A percentile compares a stretch with the other conserved stretches of the same genome.
Conservation (phyloP, 2,329 filamentous ascomycete species). For the Fusarium hostae region DNA sequence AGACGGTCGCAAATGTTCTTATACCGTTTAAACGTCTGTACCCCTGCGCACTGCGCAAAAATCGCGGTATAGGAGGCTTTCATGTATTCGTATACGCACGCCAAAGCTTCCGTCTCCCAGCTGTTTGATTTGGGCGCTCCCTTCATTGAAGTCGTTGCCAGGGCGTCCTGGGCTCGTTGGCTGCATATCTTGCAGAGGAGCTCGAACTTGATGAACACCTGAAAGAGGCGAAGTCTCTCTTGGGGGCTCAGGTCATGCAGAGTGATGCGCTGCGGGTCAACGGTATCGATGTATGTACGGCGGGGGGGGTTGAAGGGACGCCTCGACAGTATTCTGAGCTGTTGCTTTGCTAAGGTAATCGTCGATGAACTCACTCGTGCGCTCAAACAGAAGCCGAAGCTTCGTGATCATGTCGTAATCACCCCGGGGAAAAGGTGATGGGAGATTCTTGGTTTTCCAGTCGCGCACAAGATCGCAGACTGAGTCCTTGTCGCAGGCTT, state of each 20-base stretch:
- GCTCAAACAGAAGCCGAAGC: neutral
- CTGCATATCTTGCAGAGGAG: neutral
- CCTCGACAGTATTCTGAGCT: neutral
- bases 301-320: neutral
- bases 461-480: neutral
- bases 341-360: neutral
- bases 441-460: neutral
- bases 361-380: neutral
- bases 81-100: conserved; percentile 13
- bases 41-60: neutral
- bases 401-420: neutral
- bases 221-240: neutral
- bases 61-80: neutral
- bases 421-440: neutral
- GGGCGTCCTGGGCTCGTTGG: fast-evolving
- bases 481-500: fast-evolving
- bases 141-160: neutral
- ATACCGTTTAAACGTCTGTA: neutral
- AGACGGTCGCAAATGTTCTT: neutral
- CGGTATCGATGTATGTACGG: neutral
- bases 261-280: neutral
- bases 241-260: neutral
- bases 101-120: neutral
- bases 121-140: neutral
- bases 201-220: neutral